A percentile compares a stretch with the other conserved stretches of the same genome.
Conservation (phyloP, 2,329 filamentous ascomycete species). For the Trichoderma sp. region DNA sequence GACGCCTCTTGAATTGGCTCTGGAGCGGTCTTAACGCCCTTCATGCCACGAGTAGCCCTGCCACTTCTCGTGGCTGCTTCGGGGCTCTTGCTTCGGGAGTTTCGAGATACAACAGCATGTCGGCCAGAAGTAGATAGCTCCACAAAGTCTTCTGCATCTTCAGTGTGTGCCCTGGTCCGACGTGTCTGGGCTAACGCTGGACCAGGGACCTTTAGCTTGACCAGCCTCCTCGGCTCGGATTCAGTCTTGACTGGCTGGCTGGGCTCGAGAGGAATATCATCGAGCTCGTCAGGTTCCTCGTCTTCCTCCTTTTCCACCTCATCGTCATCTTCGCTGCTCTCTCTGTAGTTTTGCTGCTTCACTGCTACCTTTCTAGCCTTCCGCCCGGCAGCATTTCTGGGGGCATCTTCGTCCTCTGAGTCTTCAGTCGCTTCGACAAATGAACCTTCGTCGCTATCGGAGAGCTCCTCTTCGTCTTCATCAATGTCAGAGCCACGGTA, state of each 20-base stretch:
- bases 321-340: slow-evolving; percentile 49
- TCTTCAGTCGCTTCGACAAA: slow-evolving; percentile 52
- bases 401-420: slow-evolving; percentile 47
- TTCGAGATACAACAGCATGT: slow-evolving; percentile 55
- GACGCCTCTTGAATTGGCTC: slow-evolving; percentile 57
- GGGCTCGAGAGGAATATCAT: slow-evolving; percentile 37
- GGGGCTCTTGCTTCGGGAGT: slow-evolving; percentile 60
- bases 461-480: slow-evolving; percentile 61
- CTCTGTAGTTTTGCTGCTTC: slow-evolving; percentile 52
- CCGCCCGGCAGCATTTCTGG: slow-evolving; percentile 53
- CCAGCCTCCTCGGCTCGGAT: slow-evolving; percentile 45
- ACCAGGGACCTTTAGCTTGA: slow-evolving; percentile 51
- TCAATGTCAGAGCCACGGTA: slow-evolving; percentile 67
- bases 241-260: slow-evolving; percentile 34
- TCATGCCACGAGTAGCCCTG: slow-evolving; percentile 54
- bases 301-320: slow-evolving; percentile 36
- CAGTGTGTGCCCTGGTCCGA: slow-evolving; percentile 59
- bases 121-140: slow-evolving; percentile 65
- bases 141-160: slow-evolving; percentile 58
- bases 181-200: slow-evolving; percentile 41
- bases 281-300: slow-evolving; percentile 31
- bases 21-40: slow-evolving; percentile 54
- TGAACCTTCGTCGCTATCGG: slow-evolving; percentile 56
- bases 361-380: slow-evolving; percentile 53
- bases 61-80: slow-evolving; percentile 51